A percentile compares a stretch with the other conserved stretches of the same genome.
phyloP scores from a whole-genome alignment of 768 basidiomycete genomes.

The Fomitopsis serialis region DNA sequence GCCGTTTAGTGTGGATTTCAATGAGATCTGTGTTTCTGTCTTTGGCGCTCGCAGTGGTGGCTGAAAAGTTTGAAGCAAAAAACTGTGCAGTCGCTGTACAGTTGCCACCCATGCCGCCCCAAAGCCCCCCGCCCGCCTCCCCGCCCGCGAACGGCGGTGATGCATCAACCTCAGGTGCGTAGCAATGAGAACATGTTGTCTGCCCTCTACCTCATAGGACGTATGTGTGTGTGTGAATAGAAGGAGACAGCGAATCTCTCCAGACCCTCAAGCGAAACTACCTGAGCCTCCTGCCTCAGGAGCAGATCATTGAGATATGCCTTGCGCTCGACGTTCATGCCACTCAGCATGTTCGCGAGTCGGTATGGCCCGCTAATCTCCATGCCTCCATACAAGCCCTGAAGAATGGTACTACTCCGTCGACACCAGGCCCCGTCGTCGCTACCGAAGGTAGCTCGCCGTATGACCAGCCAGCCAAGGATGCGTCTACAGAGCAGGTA shows the following conservation, averaged over 20 bases:
- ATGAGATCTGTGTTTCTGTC: background rate
- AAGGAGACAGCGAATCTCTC: conserved; percentile 27
- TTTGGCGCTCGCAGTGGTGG: conserved; percentile 12
- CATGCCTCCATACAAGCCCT: conserved; percentile 56
- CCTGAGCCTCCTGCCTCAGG: conserved; percentile 57
- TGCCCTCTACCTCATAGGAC: background rate
- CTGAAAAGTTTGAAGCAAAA: conserved; percentile 26
- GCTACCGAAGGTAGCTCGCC: conserved; percentile 8
- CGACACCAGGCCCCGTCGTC: conserved; percentile 10
- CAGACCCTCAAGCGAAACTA: conserved; percentile 69
- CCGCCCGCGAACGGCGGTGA: background rate
- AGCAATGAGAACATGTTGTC: background rate
- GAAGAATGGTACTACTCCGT: conserved; percentile 22
- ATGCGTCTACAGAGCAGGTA: conserved; percentile 17
- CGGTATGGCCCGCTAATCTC: conserved; percentile 73
- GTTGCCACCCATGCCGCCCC: conserved; percentile 19
- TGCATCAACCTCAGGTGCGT: conserved; percentile 13
- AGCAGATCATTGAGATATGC: conserved; percentile 78
- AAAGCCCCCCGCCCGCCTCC: conserved; percentile 9
- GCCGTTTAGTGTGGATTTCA: too few species aligned
- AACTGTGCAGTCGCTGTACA: conserved; percentile 28
- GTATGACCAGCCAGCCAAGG: conserved; percentile 6
- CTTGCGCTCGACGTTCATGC: conserved; percentile 66
- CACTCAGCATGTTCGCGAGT: conserved; percentile 53
- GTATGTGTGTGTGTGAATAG: background rate